These are phyloP conservation scores for Naegleria fowleri DNA, from an alignment of 208 protist species.

Conservation along the genomic window DNA sequence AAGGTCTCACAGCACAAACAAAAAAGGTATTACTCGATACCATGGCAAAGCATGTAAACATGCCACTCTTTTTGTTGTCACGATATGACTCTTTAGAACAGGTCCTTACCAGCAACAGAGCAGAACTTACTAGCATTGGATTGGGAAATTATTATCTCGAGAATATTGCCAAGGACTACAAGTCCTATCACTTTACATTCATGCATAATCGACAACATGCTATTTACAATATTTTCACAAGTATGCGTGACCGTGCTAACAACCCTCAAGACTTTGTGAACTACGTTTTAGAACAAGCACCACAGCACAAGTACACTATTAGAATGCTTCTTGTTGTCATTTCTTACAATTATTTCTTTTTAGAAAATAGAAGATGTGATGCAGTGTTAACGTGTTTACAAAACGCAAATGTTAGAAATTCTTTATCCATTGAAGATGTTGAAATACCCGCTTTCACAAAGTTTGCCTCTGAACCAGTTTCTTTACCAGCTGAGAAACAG, in stretches of 20 bases:
- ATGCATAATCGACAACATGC: background rate
- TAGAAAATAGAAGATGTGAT: background rate
- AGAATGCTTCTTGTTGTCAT: background rate
- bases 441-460: background rate
- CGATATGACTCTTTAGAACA: background rate
- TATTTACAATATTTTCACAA: background rate
- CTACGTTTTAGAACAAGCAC: background rate
- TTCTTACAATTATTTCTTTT: background rate
- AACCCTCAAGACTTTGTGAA: background rate
- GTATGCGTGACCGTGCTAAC: background rate
- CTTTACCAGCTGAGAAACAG: background rate
- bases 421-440: background rate
- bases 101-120: background rate
- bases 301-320: background rate
- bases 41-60: background rate
- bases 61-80: background rate
- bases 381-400: background rate
- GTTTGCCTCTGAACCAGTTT: background rate
- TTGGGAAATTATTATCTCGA: background rate
- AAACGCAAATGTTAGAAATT: background rate
- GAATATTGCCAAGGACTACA: background rate
- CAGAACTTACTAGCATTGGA: background rate
- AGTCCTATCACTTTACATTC: background rate
- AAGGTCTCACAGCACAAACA: background rate
- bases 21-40: background rate